Evolutionary conservation across 257 asterid species (phyloP).

Genomic region (Solanum pinnatisectum): DNA sequence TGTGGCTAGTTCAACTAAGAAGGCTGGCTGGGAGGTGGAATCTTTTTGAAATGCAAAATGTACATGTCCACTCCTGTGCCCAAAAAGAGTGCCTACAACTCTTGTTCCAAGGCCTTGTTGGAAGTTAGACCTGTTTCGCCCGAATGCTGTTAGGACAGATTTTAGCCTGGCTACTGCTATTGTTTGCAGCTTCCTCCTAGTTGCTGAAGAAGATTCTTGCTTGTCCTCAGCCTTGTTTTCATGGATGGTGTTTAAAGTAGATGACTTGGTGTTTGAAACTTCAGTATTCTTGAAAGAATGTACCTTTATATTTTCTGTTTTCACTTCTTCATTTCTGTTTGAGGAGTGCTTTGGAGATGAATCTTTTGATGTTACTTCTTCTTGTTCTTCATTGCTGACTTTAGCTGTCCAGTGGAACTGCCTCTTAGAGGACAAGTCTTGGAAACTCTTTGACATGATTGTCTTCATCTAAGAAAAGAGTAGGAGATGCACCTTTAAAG

Average conservation of each 20-base stretch:
- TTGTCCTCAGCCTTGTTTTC: not conserved
- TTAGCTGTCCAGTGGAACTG: conserved; percentile 54
- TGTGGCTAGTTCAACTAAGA: conserved; percentile 39
- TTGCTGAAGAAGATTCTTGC: conserved; percentile 5
- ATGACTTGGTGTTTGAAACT: not conserved
- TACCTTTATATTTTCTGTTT: not conserved
- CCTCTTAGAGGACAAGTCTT: conserved; percentile 29
- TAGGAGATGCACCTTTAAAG: conserved; percentile 9
- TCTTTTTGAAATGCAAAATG: conserved; percentile 49
- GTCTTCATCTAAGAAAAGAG: conserved; percentile 26
- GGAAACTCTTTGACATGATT: conserved; percentile 35
- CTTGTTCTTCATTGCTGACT: conserved; percentile 33
- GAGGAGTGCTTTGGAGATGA: conserved; percentile 4
- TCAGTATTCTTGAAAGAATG: not conserved
- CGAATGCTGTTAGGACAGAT: conserved; percentile 25
- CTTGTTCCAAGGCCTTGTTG: conserved; percentile 21
- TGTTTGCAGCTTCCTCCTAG: conserved; percentile 34
- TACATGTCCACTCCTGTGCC: conserved; percentile 35
- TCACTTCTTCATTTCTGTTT: not conserved
- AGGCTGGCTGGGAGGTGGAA: conserved; percentile 25
- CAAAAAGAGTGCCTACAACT: conserved; percentile 48
- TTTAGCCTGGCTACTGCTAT: conserved; percentile 33
- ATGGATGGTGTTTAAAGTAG: not conserved
- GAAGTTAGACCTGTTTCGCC: conserved; percentile 7
- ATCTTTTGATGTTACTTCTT: not conserved